Evolutionary conservation across 371 early-diverging fungal genomes (phyloP).

Genomic region (Zychaea mexicana): DNA sequence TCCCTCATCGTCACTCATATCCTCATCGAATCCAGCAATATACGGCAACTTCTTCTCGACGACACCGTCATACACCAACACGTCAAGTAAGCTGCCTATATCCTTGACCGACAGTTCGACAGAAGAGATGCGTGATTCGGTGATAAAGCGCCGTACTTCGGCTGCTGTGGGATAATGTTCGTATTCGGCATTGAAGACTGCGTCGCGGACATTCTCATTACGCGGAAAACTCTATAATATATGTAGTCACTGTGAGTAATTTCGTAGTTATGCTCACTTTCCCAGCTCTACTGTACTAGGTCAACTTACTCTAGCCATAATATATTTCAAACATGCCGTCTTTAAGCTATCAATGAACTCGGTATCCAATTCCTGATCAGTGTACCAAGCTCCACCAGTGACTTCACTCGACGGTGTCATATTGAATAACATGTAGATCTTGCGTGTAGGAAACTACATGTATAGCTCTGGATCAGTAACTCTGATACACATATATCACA

Average conservation of each 20-base stretch:
- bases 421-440: conserved; percentile 94
- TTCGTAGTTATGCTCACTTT: no score
- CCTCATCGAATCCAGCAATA: conserved; percentile 48
- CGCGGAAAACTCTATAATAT: conserved; percentile 73
- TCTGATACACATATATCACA: background rate
- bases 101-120: conserved; percentile 78
- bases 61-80: conserved; percentile 90
- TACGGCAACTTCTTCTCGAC: conserved; percentile 68
- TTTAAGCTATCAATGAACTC: conserved; percentile 91
- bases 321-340: conserved; percentile 74
- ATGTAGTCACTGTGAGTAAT: no score
- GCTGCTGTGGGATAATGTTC: conserved; percentile 76
- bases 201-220: conserved; percentile 44
- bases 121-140: conserved; percentile 70
- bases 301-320: conserved; percentile 67
- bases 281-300: no score
- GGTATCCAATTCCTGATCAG: conserved; percentile 94
- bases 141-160: conserved; percentile 72
- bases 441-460: conserved; percentile 84
- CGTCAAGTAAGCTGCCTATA: conserved; percentile 81
- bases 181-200: conserved; percentile 58
- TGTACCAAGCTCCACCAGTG: conserved; percentile 98
- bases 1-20: conserved; percentile 59
- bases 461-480: no score
- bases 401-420: conserved; percentile 90